Evolutionary conservation across 2,329 filamentous ascomycete species (phyloP).

Genomic region (Colletotrichum tabaci): DNA sequence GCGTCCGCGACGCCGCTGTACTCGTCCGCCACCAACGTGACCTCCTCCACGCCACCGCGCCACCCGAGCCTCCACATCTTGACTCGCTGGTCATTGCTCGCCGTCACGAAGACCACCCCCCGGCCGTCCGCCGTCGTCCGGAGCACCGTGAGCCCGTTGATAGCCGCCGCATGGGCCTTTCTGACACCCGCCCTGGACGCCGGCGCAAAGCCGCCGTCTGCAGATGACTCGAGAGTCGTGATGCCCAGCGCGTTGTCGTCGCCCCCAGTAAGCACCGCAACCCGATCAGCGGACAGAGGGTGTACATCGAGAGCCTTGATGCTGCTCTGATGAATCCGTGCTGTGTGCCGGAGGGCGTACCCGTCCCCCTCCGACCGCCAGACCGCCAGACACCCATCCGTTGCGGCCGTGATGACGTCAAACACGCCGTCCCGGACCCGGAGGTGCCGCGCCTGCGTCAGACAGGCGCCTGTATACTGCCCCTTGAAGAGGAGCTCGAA

Average conservation of each 20-base stretch:
- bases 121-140: conserved; percentile 38
- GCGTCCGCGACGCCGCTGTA: conserved; percentile 75
- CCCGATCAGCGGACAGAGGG: conserved; percentile 51
- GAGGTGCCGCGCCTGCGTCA: conserved; percentile 75
- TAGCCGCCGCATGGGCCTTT: conserved; percentile 79
- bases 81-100: conserved; percentile 74
- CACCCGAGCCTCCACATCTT: conserved; percentile 65
- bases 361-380: conserved; percentile 59
- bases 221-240: conserved; percentile 56
- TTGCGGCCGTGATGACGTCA: conserved; percentile 78
- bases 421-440: conserved; percentile 47
- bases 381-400: conserved; percentile 82
- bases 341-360: conserved; percentile 51
- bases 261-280: conserved; percentile 80
- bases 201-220: conserved; percentile 41
- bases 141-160: conserved; percentile 70
- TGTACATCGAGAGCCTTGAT: conserved; percentile 76
- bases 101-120: conserved; percentile 53
- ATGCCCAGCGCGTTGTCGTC: conserved; percentile 88
- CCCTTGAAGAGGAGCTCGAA: conserved; percentile 69
- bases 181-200: conserved; percentile 55
- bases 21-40: conserved; percentile 62
- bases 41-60: conserved; percentile 38
- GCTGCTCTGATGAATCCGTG: conserved; percentile 82
- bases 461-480: conserved; percentile 79